A percentile compares a stretch with the other conserved stretches of the same genome.
Conservation (phyloP, 169 alveolate genomes). For the Pseudocohnilembus persalinus region DNA sequence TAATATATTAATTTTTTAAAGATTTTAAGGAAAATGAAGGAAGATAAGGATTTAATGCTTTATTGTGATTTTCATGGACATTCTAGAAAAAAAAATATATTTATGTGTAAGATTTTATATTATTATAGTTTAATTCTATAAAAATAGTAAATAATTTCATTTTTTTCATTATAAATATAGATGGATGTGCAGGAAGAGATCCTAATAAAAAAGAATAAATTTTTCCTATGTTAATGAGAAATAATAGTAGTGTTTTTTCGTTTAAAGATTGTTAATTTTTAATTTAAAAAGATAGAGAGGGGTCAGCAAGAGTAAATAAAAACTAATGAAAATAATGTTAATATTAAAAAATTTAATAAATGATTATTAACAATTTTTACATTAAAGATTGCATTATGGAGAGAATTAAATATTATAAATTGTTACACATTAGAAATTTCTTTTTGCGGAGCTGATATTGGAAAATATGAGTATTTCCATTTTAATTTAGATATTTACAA, state of each 20-base stretch:
- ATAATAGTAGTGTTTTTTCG: slow-evolving; percentile 67
- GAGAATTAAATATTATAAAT: slow-evolving; percentile 70
- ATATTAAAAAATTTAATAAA: slow-evolving; percentile 30
- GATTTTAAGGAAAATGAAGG: slow-evolving; percentile 71
- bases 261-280: slow-evolving; percentile 73
- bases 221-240: slow-evolving; percentile 73
- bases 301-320: slow-evolving; percentile 68
- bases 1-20: neutral
- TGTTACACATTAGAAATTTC: slow-evolving; percentile 74
- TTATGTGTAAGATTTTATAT: slow-evolving; percentile 56
- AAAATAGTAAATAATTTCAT: neutral
- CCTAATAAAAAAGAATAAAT: slow-evolving; percentile 66
- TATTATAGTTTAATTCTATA: neutral
- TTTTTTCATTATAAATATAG: neutral
- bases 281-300: slow-evolving; percentile 71
- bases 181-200: slow-evolving; percentile 81
- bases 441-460: slow-evolving; percentile 84
- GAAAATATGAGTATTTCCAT: slow-evolving; percentile 77
- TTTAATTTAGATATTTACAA: slow-evolving; percentile 65
- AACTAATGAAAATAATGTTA: neutral
- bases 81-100: slow-evolving; percentile 87
- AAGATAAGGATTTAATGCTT: slow-evolving; percentile 77
- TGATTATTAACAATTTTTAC: slow-evolving; percentile 55
- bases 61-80: slow-evolving; percentile 93
- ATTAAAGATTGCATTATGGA: slow-evolving; percentile 70